Evolutionary conservation across 2,329 filamentous ascomycete species (phyloP), one percentile per base, ranked within the genome.

Genomic region (Monosporascus ibericus): DNA sequence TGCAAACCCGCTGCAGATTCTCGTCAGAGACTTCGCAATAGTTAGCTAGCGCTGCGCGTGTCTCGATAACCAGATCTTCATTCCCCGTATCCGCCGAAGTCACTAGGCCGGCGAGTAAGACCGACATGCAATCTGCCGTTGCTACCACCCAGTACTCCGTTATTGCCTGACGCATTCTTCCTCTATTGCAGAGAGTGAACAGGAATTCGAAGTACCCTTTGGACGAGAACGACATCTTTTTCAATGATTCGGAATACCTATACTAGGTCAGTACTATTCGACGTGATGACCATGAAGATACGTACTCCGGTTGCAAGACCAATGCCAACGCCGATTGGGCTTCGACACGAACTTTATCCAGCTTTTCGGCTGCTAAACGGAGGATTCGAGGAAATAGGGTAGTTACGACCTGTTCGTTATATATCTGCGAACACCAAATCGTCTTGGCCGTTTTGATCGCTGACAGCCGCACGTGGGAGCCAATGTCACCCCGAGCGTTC

Each of bases 401-500:
- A 11, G 65, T 61, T 11, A 75, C 71, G 9, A 59, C 53, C 24
- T 58, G 50, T 3, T 56, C 51, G 18, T 59, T 51, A 6, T 25
- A n/a, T 25, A 42, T 55, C 38, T 56, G 53, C 7, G 49, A 20
- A 39, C 61, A 60, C 71, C 79, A 83, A 2, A 90, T 75, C 2
- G 82, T 83, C 54, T 81, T 81, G 1, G 92, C 81, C 17, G 89
- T 92, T 66, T 86, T 79, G 14, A 96, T 78, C 24, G 90, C 92
- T 67, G 92, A 87, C 5, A 92, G 74, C 3, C 94, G 81, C 4
- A 95, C 87, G 49, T 92, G 81, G 0, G 92, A 95, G 5, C 94
- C 94, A 48, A 97, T 80, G 64, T 99, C 94, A 17, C 94, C 94
- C 52, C 91, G 79, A 15, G 92, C 86, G 59, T 90, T 92, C 3